Base-by-base conservation (phyloP, 768 basidiomycete species). In the Naematelia aurantialba region DNA sequence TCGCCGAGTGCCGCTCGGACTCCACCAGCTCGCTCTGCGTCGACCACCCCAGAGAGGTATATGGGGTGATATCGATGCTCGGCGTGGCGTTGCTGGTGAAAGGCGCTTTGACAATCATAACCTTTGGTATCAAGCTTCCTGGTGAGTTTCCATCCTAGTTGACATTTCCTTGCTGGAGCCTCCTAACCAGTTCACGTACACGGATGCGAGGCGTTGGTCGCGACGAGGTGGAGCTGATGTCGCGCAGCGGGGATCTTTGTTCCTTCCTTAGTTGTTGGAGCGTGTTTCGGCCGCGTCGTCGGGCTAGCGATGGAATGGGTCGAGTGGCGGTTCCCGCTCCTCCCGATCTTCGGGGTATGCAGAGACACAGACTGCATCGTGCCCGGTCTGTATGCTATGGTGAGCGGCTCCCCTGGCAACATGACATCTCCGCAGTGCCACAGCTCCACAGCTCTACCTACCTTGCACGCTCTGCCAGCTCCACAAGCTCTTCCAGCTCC, bases 301-400 rank as follows among this genome's bases (percentile, higher is more conserved):
- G 94, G 94, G 31, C 84, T 96, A 34, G 69, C 79, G 4, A 82
- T 97, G 76, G 89, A 93, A 72, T 87, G 84, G 78, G 66, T 87
- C 53, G 87, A 88, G 67, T 83, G 81, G 67, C 80, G 79, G 42
- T 75, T 87, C 68, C 88, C 89, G 0, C 60, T 83, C 25, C 80
- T 81, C 42, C 55, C 79, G 0, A 72, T 90, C n/a, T 91, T 92
- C 71, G 79, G 79, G 21, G 78, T 79, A 0, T 94, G 92, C 74
- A 68, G 80, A 11, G 84, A 87, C 63, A 77, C 80, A 29, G 82
- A 85, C 52, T 94, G 92, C 79, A 81, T 97, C 52, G 80, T 92
- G 13, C 92, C 93, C 8, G 94, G 94, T 2, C 78, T 92, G 31
- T 94, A 94, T 78, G 90, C 91, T 3, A 93, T 96, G 89, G 89